phyloP scores from a whole-genome alignment of 495 filamentous ascomycete genomes.

The Xylaria castorea region DNA sequence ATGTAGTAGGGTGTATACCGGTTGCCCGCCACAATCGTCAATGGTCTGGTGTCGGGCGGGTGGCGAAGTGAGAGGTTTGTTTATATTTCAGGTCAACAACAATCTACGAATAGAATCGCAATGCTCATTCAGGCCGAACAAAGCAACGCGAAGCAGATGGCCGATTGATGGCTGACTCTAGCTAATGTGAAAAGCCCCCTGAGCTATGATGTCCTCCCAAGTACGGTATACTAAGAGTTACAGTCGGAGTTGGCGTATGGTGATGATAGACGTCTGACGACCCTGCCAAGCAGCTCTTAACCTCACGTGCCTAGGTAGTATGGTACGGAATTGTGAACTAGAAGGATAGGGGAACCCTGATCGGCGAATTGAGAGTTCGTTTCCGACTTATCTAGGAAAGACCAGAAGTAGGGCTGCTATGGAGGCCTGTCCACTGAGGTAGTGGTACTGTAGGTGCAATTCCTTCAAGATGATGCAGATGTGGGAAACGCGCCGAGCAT shows the following conservation, averaged over 20 bases:
- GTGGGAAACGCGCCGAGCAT: background rate
- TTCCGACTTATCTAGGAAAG: background rate
- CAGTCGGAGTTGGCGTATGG: constrained; percentile 12
- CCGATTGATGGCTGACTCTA: constrained; percentile 30
- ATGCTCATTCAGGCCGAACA: constrained; percentile 10
- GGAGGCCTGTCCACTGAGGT: background rate
- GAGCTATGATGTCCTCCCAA: constrained; percentile 15
- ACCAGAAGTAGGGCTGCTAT: background rate
- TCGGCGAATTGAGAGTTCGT: background rate
- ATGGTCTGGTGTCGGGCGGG: background rate
- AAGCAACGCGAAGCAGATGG: constrained; percentile 21
- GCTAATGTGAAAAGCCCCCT: constrained; percentile 26
- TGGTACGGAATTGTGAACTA: background rate
- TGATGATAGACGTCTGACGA: constrained; percentile 4
- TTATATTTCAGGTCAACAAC: constrained; percentile 28
- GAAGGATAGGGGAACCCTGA: background rate
- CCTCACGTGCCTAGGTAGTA: background rate
- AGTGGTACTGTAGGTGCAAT: background rate
- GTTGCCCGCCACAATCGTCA: background rate
- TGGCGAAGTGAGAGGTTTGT: constrained; percentile 9
- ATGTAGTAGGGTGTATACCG: background rate
- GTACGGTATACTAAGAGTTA: constrained; percentile 20
- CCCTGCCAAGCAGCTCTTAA: background rate
- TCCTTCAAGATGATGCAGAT: background rate
- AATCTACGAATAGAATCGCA: constrained; percentile 26